Evolutionary conservation across 225 moss, liverwort and hornwort genomes (phyloP), one percentile per base, ranked within the genome.

Genomic region (Thuidium tamariscinum): DNA sequence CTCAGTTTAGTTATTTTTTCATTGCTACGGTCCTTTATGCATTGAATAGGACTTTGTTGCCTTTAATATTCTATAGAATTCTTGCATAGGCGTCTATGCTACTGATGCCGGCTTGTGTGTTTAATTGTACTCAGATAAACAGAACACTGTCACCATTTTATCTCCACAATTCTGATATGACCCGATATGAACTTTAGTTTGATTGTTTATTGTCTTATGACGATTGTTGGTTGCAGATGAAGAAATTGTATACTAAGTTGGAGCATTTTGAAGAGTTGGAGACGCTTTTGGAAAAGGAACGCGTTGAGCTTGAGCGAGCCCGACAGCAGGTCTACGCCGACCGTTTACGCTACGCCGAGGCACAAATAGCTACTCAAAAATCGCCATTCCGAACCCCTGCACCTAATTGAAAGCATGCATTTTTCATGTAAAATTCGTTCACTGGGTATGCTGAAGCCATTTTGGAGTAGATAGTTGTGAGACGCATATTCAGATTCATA

Each of bases 211-310:
- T 42, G 25, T 71, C n/a, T n/a, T n/a, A 55, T 49, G n/a, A 34
- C 19, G 21, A 20, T 86, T 54, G 20, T 23, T 79, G 46, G 27
- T n/a, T 89, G 80, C 85, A 98, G 97, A 83, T 98, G 94, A 96
- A 95, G 88, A 93, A 93, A 86, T 88, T 98, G 79, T 90, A 95
- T 85, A 82, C 93, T 44, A 98, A 98, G 90, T 83, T 96, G 74
- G 95, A 96, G 90, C 96, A 95, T 86, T 98, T 98, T 85, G 96
- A 96, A 86, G 97, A 98, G 93, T 88, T 98, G 44, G 97, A 98
- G 88, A 90, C 90, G 91, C 95, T 98, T 10, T 89, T 98, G 62
- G 96, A 95, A 89, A 98, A 94, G 88, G 97, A 98, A 85, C 93
- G 96, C 63, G 23, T 90, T 39, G 96, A 96, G 86, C 80, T 98